phyloP scores from a whole-genome alignment of 1,284 basidiomycete species.

The Naganishia sp. region DNA sequence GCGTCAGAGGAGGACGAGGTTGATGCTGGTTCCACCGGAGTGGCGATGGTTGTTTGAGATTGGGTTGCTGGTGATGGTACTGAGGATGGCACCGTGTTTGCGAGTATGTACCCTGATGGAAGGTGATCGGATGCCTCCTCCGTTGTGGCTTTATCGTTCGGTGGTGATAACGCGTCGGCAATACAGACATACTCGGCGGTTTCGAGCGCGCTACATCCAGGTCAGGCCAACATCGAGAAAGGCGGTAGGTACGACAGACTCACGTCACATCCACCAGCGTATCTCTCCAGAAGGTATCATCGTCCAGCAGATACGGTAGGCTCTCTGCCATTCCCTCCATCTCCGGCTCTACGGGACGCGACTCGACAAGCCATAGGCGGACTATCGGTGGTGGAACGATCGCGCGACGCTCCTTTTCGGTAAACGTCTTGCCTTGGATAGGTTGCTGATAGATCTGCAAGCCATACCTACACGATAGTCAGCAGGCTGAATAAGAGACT shows the following conservation, averaged over 20 bases:
- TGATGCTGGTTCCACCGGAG: not conserved
- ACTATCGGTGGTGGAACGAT: constrained; percentile 20
- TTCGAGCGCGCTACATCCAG: constrained; percentile 2
- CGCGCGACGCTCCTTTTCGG: constrained; percentile 19
- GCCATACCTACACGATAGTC: constrained; percentile 2
- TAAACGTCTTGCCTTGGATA: constrained; percentile 19
- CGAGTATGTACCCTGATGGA: constrained; percentile 8
- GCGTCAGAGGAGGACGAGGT: not conserved
- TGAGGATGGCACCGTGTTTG: not conserved
- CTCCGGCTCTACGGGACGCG: not conserved
- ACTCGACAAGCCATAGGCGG: constrained; percentile 12
- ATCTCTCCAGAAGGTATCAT: constrained; percentile 16
- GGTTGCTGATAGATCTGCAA: constrained; percentile 21
- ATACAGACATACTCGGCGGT: constrained; percentile 10
- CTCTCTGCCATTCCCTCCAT: not conserved
- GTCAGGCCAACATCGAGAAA: not conserved
- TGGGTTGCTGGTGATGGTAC: not conserved
- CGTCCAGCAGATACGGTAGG: not conserved
- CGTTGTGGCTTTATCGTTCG: not conserved
- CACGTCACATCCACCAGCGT: constrained; percentile 10
- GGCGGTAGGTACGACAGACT: not conserved
- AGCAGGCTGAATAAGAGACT: not conserved
- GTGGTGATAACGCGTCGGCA: constrained; percentile 1
- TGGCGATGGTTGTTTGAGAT: not conserved
- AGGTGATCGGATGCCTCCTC: not conserved